Conservation (phyloP, 345 rosid genomes). For the Arabidopsis thaliana region TAIR10.1 NC_003070.9:4757501-4758000, state of each 20-base stretch:
- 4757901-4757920: conserved; percentile 21
- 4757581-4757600: conserved; percentile 68
- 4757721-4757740: conserved; percentile 85
- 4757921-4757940: conserved; percentile 35
- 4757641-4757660: neutral
- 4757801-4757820: conserved; percentile 54
- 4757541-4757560: conserved; percentile 60
- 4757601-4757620: conserved; percentile 67
- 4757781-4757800: conserved; percentile 73
- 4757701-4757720: conserved; percentile 3
- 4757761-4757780: conserved; percentile 70
- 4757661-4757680: neutral
- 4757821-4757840: conserved; percentile 2
- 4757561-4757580: conserved; percentile 85
- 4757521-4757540: conserved; percentile 6
- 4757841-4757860: neutral
- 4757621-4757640: conserved; percentile 63
- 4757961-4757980: conserved; percentile 13
- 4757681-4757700: neutral
- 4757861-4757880: conserved; percentile 1
- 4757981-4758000: conserved; percentile 38
- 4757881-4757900: conserved; percentile 12
- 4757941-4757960: conserved; percentile 31
- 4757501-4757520: neutral
- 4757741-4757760: conserved; percentile 63